These are phyloP conservation scores for Discostella stelligeroides DNA, from an alignment of 108 stramenopile species.

Conservation along the genomic window DNA sequence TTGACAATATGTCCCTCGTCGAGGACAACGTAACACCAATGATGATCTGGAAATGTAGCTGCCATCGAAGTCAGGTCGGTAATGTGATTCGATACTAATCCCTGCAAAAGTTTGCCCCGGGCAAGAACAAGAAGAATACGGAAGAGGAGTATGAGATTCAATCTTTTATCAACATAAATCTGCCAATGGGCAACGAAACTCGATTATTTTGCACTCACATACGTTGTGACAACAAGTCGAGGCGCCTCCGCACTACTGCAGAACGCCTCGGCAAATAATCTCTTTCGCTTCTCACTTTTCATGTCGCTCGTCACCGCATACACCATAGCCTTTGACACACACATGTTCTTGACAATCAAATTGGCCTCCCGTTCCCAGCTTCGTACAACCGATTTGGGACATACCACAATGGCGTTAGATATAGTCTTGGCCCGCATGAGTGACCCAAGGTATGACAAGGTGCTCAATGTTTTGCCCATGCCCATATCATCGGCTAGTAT, in stretches of 20 bases:
- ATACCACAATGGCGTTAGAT: conserved; percentile 72
- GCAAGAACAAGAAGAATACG: neutral
- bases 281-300: conserved; percentile 37
- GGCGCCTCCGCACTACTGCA: conserved; percentile 53
- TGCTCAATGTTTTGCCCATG: conserved; percentile 76
- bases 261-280: conserved; percentile 58
- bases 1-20: conserved; percentile 98
- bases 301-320: conserved; percentile 62
- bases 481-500: conserved; percentile 70
- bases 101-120: conserved; percentile 21
- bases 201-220: conserved; percentile 18
- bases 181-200: neutral
- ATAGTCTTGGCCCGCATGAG: conserved; percentile 74
- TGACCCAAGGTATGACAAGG: conserved; percentile 64
- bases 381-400: conserved; percentile 70
- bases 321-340: conserved; percentile 54
- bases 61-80: conserved; percentile 31
- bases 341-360: conserved; percentile 48
- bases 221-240: conserved; percentile 76
- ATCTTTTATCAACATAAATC: neutral
- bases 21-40: conserved; percentile 92
- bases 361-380: conserved; percentile 80
- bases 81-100: conserved; percentile 57
- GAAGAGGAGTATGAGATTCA: neutral
- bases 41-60: neutral